phyloP scores from a whole-genome alignment of 1,139 yeast species.

The Magnusiomyces ingens region DNA sequence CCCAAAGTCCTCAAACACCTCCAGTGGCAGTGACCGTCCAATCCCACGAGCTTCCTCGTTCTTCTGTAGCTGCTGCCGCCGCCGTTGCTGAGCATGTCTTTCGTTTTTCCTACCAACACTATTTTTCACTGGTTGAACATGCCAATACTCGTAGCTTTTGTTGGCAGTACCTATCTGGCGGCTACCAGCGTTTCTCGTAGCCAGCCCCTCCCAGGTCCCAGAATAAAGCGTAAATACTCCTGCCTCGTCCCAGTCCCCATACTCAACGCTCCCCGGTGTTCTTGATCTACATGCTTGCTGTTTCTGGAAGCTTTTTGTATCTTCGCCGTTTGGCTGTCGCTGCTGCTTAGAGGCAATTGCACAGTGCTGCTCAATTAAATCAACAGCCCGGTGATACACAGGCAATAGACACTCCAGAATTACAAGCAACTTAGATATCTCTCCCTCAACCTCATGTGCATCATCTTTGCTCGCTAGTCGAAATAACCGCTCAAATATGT shows the following conservation, averaged over 20 bases:
- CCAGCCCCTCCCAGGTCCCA: neutral
- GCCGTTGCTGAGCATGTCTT: no score
- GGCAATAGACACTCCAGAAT: neutral
- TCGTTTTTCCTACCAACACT: neutral
- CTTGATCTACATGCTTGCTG: neutral
- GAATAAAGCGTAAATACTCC: neutral
- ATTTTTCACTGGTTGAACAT: neutral
- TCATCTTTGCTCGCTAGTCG: neutral
- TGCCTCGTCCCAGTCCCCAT: neutral
- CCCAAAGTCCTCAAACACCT: neutral
- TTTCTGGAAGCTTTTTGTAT: neutral
- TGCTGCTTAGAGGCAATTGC: neutral
- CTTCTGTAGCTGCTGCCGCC: no score
- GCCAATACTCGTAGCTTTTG: neutral
- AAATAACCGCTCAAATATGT: neutral
- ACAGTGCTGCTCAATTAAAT: neutral
- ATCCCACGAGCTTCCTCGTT: no score
- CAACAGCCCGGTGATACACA: neutral
- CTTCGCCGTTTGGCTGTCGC: neutral
- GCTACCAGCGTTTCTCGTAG: no score
- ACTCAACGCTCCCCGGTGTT: neutral
- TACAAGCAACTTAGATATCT: neutral
- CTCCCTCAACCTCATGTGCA: neutral
- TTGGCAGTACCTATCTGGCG: neutral
- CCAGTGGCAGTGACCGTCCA: no score